Evolutionary conservation across 1,139 yeast genomes (phyloP).

Genomic region (Hemisphaericaspora lyxosophila): DNA sequence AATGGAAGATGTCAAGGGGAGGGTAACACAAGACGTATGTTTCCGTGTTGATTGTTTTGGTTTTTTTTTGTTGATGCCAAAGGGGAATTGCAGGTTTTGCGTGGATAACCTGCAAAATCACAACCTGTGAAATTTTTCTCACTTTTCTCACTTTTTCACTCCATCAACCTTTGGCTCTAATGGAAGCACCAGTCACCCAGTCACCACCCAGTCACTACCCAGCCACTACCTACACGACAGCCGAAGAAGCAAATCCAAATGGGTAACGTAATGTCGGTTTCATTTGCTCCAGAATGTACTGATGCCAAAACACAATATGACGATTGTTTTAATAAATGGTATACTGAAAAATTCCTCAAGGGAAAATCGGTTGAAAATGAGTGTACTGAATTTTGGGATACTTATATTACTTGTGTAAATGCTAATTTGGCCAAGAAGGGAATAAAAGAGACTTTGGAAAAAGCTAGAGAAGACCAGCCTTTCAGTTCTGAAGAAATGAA

Average conservation of each 20-base stretch:
- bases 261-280: slow-evolving; percentile 86
- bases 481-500: slow-evolving; percentile 46
- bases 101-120: slow-evolving; percentile 1
- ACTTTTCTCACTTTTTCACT: no score
- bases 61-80: slow-evolving; percentile 1
- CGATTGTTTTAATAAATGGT: slow-evolving; percentile 92
- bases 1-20: no score
- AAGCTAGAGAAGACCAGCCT: slow-evolving; percentile 90
- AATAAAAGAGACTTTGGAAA: slow-evolving; percentile 81
- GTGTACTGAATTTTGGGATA: slow-evolving; percentile 86
- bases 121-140: neutral
- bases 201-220: no score
- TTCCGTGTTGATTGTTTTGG: slow-evolving; percentile 4
- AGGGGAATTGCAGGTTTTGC: neutral
- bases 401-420: slow-evolving; percentile 82
- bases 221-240: no score
- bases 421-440: slow-evolving; percentile 71
- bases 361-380: slow-evolving; percentile 78
- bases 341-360: slow-evolving; percentile 80
- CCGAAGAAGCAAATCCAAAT: slow-evolving; percentile 25
- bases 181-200: no score
- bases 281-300: slow-evolving; percentile 97
- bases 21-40: no score
- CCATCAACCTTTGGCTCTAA: no score
- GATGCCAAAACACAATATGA: slow-evolving; percentile 82